These are phyloP conservation scores for Allium sativum DNA, from an alignment of 106 monocot species.

Conservation along the genomic window DNA sequence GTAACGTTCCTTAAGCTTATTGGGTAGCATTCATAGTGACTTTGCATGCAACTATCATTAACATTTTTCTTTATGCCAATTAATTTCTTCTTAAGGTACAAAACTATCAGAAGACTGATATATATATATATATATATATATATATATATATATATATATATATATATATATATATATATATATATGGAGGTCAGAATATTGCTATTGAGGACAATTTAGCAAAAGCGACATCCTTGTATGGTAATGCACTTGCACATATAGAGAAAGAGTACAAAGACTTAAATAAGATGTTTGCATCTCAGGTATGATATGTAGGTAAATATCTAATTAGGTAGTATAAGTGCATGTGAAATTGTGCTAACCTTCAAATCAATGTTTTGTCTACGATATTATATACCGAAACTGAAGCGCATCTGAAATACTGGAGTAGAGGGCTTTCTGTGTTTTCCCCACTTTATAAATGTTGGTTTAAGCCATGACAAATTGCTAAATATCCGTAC, in stretches of 20 bases:
- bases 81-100: slow-evolving; percentile 33
- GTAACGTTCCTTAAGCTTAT: too few species aligned
- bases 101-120: slow-evolving; percentile 94
- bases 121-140: too few species aligned
- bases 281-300: slow-evolving; percentile 46
- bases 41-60: not conserved
- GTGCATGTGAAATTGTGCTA: not conserved
- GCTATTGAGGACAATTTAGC: slow-evolving; percentile 49
- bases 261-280: slow-evolving; percentile 85
- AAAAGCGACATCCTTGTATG: slow-evolving; percentile 82
- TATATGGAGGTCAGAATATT: slow-evolving; percentile 71
- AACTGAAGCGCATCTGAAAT: too few species aligned
- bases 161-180: too few species aligned
- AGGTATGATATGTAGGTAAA: slow-evolving; percentile 30
- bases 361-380: not conserved
- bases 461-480: too few species aligned
- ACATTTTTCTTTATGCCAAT: too few species aligned
- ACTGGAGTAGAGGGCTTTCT: too few species aligned
- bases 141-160: too few species aligned
- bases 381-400: too few species aligned
- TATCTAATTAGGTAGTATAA: not conserved
- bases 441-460: too few species aligned
- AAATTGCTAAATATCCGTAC: too few species aligned
- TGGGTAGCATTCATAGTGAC: not conserved
- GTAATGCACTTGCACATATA: slow-evolving; percentile 65